Evolutionary conservation across 1,139 yeast genomes (phyloP).

Genomic region (Suhomyces guaymorum): DNA sequence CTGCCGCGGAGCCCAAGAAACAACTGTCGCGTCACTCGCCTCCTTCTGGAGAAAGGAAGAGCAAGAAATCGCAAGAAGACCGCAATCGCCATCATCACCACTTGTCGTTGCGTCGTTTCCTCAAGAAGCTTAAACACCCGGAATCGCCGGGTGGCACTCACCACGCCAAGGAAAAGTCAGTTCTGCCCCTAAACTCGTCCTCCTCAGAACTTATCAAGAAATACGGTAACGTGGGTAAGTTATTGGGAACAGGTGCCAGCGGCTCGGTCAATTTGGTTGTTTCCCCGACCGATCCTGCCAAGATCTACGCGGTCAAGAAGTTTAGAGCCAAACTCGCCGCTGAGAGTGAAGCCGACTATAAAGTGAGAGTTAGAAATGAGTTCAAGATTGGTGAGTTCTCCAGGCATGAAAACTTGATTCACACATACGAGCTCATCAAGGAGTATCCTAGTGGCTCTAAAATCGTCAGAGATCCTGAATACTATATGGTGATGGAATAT

Average conservation of each 20-base stretch:
- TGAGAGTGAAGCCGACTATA: slow-evolving; percentile 58
- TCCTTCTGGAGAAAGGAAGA: background rate
- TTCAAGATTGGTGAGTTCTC: slow-evolving; percentile 63
- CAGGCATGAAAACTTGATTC: slow-evolving; percentile 62
- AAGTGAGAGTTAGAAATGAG: slow-evolving; percentile 64
- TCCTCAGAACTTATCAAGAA: slow-evolving; percentile 31
- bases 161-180: slow-evolving; percentile 3
- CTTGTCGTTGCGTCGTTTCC: slow-evolving; percentile 39
- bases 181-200: slow-evolving; percentile 4
- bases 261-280: slow-evolving; percentile 68
- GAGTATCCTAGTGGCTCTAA: slow-evolving; percentile 28
- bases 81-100: slow-evolving; percentile 15
- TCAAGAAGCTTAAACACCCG: slow-evolving; percentile 38
- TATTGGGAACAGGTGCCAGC: slow-evolving; percentile 75
- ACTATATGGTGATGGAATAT: slow-evolving; percentile 72
- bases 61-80: background rate
- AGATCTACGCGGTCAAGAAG: slow-evolving; percentile 67
- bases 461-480: slow-evolving; percentile 33
- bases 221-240: slow-evolving; percentile 59
- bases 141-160: slow-evolving; percentile 7
- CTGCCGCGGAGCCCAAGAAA: background rate
- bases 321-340: slow-evolving; percentile 55
- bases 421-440: slow-evolving; percentile 62
- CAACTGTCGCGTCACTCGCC: background rate
- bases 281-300: slow-evolving; percentile 44